Base-by-base conservation (phyloP, 495 filamentous ascomycete species). In the Penicillium manginii region DNA sequence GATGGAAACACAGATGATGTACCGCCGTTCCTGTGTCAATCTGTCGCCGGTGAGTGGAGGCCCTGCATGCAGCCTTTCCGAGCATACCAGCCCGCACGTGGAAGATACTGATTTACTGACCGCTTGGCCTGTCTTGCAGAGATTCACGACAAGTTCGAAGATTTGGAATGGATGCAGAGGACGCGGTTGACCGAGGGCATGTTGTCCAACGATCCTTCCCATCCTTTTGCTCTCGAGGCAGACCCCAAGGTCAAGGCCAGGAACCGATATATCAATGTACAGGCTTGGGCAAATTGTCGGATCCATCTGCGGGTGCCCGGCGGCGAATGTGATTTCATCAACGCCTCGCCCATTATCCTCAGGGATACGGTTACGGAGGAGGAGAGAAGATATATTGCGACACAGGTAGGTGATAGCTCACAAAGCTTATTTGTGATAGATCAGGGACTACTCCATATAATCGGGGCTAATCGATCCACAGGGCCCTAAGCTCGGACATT, bases 241-340 rank as follows among this genome's bases (percentile, higher is more conserved):
- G 69, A 78, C 58, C 69, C 83, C 52, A 58, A 78, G 59, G 70
- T 88, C 69, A 76, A 71, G 50, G 70, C 62, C 61, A 82, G 90
- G 50, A 92, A 97, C 73, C 84, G 93, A 33, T 97, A 96, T 73
- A 66, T 81, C 50, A 96, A 97, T 67, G 88, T 97, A 43, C 87
- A 91, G 57, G 90, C 92, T 0, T 97, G 86, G 86, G 84, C 85
- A 54, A 86, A 90, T 68, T 92, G 93, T 62, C 91, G 94, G 1
- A 79, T 99, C 52, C 88, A 87, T 66, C 84, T 99, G 21, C 83
- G 83, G 33, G 94, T 98, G 2, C 88, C 91, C 11, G 84, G 88
- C 29, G 91, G 88, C 14, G 76, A 87, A 55, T 86, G 86, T 62
- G 91, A 97, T 72, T 99, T 98, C 73, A 96, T 98, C 78, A 99